Conservation (phyloP, 2,329 filamentous ascomycete genomes). For the Fusarium papillatum region DNA sequence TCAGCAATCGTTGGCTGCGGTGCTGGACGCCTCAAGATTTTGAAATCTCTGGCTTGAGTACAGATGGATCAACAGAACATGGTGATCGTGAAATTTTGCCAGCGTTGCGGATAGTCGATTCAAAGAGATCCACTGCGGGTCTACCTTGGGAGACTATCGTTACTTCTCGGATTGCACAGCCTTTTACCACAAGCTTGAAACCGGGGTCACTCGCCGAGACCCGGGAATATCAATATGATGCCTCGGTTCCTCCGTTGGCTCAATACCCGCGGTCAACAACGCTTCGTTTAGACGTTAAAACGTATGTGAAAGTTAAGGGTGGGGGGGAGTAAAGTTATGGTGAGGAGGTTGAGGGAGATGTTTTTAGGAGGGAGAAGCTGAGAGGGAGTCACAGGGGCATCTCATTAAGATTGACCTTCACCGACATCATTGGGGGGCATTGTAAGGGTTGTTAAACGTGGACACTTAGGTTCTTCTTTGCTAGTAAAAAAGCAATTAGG, state of each 20-base stretch:
- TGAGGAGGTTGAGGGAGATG: too few species aligned
- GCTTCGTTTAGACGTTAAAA: too few species aligned
- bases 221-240: too few species aligned
- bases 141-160: neutral
- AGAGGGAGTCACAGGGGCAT: too few species aligned
- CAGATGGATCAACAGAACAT: neutral
- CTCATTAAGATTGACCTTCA: neutral
- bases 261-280: too few species aligned
- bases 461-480: neutral
- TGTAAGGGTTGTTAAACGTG: rapidly evolving
- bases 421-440: neutral
- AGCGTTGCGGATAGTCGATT: neutral
- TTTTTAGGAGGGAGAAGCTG: too few species aligned
- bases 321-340: too few species aligned
- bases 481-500: rapidly evolving
- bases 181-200: too few species aligned
- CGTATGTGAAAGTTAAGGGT: too few species aligned
- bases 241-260: too few species aligned
- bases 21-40: neutral
- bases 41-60: neutral
- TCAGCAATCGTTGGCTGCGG: neutral
- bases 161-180: too few species aligned
- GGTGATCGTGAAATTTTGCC: neutral
- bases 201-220: too few species aligned
- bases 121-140: neutral